A percentile compares a stretch with the other conserved stretches of the same genome.
phyloP scores from a whole-genome alignment of 768 basidiomycete species.

The Hirschioporus abietinus region DNA sequence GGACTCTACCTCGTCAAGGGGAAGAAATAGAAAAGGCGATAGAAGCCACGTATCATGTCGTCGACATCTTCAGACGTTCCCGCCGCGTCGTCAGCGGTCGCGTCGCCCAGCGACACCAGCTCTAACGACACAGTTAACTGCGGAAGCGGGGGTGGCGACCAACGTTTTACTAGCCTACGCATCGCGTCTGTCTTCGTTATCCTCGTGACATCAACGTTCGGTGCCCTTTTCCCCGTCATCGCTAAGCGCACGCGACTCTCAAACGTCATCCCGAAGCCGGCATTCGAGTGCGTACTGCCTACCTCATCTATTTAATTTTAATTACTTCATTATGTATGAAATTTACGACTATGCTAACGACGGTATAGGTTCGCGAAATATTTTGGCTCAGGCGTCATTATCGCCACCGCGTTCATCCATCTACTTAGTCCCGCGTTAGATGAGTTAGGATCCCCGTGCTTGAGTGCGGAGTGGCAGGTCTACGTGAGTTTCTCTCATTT shows the following conservation, averaged over 20 bases:
- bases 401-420: slow-evolving; percentile 88
- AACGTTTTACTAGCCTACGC: slow-evolving; percentile 47
- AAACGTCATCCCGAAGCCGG: slow-evolving; percentile 42
- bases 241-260: slow-evolving; percentile 47
- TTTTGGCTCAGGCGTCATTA: slow-evolving; percentile 88
- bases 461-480: slow-evolving; percentile 59
- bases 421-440: slow-evolving; percentile 71
- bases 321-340: background rate
- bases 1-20: background rate
- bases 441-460: slow-evolving; percentile 65
- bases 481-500: slow-evolving; percentile 53
- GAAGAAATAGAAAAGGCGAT: background rate
- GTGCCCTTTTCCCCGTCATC: slow-evolving; percentile 70
- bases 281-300: slow-evolving; percentile 59
- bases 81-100: background rate
- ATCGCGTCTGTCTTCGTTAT: slow-evolving; percentile 75
- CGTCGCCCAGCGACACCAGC: background rate
- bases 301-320: background rate
- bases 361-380: slow-evolving; percentile 79
- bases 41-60: slow-evolving; percentile 1
- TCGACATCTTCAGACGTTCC: background rate
- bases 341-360: background rate
- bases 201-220: slow-evolving; percentile 49
- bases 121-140: slow-evolving; percentile 26
- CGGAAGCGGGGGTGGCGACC: slow-evolving; percentile 45